Percentiles rank a stretch among this genome's conserved stretches.
These are phyloP conservation scores for Colletotrichum spaethianum DNA, from an alignment of 2,329 filamentous ascomycete species.

Conservation along the genomic window DNA sequence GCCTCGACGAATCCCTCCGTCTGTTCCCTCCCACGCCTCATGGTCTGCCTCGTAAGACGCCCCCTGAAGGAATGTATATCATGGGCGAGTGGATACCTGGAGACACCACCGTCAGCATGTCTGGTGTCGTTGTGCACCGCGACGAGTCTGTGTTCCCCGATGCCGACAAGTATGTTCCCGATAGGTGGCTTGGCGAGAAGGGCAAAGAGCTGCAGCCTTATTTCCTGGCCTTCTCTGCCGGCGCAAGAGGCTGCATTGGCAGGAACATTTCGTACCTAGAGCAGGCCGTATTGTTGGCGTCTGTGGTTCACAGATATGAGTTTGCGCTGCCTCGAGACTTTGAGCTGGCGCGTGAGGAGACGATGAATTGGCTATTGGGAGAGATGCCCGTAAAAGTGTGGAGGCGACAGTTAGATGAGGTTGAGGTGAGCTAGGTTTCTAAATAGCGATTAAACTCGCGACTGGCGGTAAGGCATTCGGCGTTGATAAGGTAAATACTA, in stretches of 20 bases:
- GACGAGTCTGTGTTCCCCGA: constrained; percentile 29
- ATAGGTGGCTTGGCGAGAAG: constrained; percentile 56
- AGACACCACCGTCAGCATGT: constrained; percentile 59
- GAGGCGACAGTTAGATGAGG: constrained; percentile 26
- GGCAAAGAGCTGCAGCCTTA: constrained; percentile 55
- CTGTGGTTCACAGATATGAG: constrained; percentile 58
- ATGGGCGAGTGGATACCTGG: constrained; percentile 61
- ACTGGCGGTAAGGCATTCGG: constrained; percentile 6
- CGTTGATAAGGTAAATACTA: constrained; percentile 6
- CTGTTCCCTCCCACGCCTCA: constrained; percentile 59
- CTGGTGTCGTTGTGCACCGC: constrained; percentile 45
- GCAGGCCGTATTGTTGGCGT: constrained; percentile 60
- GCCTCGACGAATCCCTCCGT: constrained; percentile 64
- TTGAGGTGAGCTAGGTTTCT: constrained; percentile 7
- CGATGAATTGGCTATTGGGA: constrained; percentile 36
- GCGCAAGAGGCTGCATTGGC: constrained; percentile 45
- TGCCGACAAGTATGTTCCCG: constrained; percentile 46
- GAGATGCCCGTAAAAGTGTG: constrained; percentile 35
- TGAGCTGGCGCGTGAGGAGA: constrained; percentile 29
- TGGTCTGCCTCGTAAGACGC: constrained; percentile 60
- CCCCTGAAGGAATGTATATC: constrained; percentile 58
- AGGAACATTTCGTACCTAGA: constrained; percentile 59
- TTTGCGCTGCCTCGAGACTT: constrained; percentile 47
- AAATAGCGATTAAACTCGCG: not conserved
- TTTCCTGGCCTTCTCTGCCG: constrained; percentile 55